Evolutionary conservation across 1,284 basidiomycete genomes (phyloP), one percentile per base, ranked within the genome.

Genomic region (Leccinum fallax): DNA sequence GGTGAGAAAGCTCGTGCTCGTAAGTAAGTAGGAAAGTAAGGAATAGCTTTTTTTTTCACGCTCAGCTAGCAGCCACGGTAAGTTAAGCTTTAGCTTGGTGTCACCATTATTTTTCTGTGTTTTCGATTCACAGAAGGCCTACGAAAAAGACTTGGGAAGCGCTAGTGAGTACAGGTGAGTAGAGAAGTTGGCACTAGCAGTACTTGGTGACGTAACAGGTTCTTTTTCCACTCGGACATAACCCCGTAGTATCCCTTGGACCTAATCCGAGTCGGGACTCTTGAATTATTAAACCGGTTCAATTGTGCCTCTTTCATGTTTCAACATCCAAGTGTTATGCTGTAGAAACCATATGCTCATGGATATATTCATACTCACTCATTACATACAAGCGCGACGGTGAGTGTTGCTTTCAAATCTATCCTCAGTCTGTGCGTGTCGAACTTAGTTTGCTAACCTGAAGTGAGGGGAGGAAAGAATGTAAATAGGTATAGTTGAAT

Each of bases 381-480:
- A 56, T 68, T 67, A 91, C 92, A 89, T 89, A 91, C 74, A 90
- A 88, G 74, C 83, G 82, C 70, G 70, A 86, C 66, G 83, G 89
- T 86, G 63, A 59, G 80, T 70, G 19, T 34, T 5, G 24, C 4
- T 11, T 30, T 32, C 24, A 49, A 10, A 38, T 11, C 28, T 32
- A 24, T 48, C 19, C 48, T 67, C 13, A 71, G 38, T 43, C 19
- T 30, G 30, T 30, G 30, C 30, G 10, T 30, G 30, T 30, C 30
- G 30, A 30, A 30, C 30, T 30, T 30, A 30, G 30, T 30, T 30
- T 30, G 30, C 30, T 30, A 30, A 30, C 10, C 10, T 32, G 30
- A 32, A 32, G 30, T 32, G 30, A 32, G 30, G 30, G 30, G 30
- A 32, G 30, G 30, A 32, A 32, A 32, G 30, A 32, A 32, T 32